phyloP scores from a whole-genome alignment of 2,329 filamentous ascomycete genomes.

The Cercospora sp. region DNA sequence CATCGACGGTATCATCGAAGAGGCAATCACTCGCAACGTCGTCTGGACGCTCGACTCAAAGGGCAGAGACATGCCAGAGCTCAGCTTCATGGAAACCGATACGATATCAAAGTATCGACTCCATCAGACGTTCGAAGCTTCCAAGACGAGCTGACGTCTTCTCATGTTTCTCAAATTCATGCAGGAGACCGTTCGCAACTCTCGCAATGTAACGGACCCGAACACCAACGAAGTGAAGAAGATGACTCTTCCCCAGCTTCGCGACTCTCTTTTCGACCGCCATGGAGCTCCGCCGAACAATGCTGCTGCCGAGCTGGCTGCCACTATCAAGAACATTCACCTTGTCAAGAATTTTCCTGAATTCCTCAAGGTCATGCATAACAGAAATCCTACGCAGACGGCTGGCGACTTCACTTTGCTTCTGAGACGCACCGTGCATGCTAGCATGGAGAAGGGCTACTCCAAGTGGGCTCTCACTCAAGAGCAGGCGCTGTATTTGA shows the following conservation, averaged over 20 bases:
- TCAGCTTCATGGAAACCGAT: slow-evolving; percentile 28
- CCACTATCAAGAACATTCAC: slow-evolving; percentile 25
- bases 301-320: slow-evolving; percentile 24
- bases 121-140: slow-evolving; percentile 25
- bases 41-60: slow-evolving; percentile 30
- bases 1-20: slow-evolving; percentile 27
- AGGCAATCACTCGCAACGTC: slow-evolving; percentile 31
- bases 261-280: slow-evolving; percentile 25
- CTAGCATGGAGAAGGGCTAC: slow-evolving; percentile 26
- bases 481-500: slow-evolving; percentile 23
- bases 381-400: slow-evolving; percentile 9
- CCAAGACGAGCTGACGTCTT: slow-evolving; percentile 25
- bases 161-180: slow-evolving; percentile 31
- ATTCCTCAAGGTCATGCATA: slow-evolving; percentile 24
- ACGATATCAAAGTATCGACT: slow-evolving; percentile 25
- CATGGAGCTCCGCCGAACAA: slow-evolving; percentile 27
- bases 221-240: slow-evolving; percentile 4
- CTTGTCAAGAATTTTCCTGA: slow-evolving; percentile 23
- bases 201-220: slow-evolving; percentile 5
- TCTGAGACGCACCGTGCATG: slow-evolving; percentile 21
- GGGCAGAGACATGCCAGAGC: slow-evolving; percentile 22
- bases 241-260: slow-evolving; percentile 19
- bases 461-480: slow-evolving; percentile 25
- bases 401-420: slow-evolving; percentile 20
- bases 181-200: slow-evolving; percentile 21